Evolutionary conservation across 1,139 yeast genomes (phyloP), one percentile per base, ranked within the genome.

Genomic region (Pichia sp.): DNA sequence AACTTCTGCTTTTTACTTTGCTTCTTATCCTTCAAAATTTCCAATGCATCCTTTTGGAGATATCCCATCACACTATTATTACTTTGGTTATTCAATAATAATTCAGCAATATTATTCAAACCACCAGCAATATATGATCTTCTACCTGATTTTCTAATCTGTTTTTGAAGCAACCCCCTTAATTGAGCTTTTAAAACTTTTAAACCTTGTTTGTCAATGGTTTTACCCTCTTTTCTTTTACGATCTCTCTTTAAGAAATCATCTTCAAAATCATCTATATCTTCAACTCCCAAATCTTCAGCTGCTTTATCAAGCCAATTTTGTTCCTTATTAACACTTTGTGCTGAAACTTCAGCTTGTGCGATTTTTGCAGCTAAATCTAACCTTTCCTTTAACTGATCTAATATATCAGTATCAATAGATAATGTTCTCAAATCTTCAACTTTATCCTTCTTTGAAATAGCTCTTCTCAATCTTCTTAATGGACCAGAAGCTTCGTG

Each of bases 231-330:
- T 55, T 74, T 78, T 59, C 83, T 76, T 55, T 71, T 71, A 54
- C 86, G 72, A 58, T 77, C 82, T 59, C 77, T 80, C 55, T 76
- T 80, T 45, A 82, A 65, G 42, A 79, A 74, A 49, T 79, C 83
- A 60, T 84, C 95, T 54, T 80, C 87, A 46, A 81, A 70, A 46
- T 81, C 89, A 33, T 75, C 70, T 45, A 79, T 64, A 50, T 79
- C 80, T 37, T 84, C 95, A 30, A 90, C 68, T 5, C 96, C 99
- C 46, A 94, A 71, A 47, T 92, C 98, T 42, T 84, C 94, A 0
- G 97, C 98, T 0, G 97, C 97, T 59, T 87, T 82, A 49, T 78
- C 76, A 48, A 89, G 70, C 97, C 97, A 90, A 27, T 78, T 71
- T 46, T 78, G 79, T 54, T 86, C 94, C 57, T 87, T 87, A 11